Evolutionary conservation across 768 basidiomycete genomes (phyloP), one percentile per base, ranked within the genome.

Genomic region (Suillus alpinus): DNA sequence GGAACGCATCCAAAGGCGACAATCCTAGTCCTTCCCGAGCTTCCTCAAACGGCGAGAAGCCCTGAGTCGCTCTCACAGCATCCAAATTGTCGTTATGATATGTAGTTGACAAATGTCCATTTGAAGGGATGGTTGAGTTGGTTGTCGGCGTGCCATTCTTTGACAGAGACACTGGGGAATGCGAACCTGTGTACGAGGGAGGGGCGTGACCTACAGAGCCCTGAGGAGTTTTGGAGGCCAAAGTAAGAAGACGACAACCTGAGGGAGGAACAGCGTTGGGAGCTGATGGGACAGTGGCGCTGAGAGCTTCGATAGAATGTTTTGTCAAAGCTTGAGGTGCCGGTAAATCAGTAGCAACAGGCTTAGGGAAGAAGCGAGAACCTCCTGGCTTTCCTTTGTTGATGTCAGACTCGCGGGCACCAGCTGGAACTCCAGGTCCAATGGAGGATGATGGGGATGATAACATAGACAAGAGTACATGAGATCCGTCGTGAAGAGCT

Each of bases 31-130:
- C 44, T 9, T 66, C 70, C 51, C 66, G 66, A 49, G 67, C 71
- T 58, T 84, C 85, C 40, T 87, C 84, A 63, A 87, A 87, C 0
- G 85, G 84, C 13, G 81, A 83, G 66, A 87, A 86, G 18, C 77
- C 78, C 31, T 76, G 63, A 52, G 56, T 62, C 37, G 59, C 20
- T 57, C 66, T 62, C 36, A 60, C 47, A 23, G 58, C 53, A 31
- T 69, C 68, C 39, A 59, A 10, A 55, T 32, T 55, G 62, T 59
- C 34, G 49, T 16, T 29, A 26, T 29, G 55, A 23, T 62, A 39
- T 36, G 32, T 13, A 13, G 18, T 46, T 43, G 60, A 26, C 18
- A 12, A 34, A n/a, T 20, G 40, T 32, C 56, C 59, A 20, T 41
- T 56, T 49, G 59, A 59, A 13, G 26, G 37, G n/a, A 20, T 62